Conservation (phyloP, 192 early-diverging fungal genomes). For the Coemansia sp. region DNA sequence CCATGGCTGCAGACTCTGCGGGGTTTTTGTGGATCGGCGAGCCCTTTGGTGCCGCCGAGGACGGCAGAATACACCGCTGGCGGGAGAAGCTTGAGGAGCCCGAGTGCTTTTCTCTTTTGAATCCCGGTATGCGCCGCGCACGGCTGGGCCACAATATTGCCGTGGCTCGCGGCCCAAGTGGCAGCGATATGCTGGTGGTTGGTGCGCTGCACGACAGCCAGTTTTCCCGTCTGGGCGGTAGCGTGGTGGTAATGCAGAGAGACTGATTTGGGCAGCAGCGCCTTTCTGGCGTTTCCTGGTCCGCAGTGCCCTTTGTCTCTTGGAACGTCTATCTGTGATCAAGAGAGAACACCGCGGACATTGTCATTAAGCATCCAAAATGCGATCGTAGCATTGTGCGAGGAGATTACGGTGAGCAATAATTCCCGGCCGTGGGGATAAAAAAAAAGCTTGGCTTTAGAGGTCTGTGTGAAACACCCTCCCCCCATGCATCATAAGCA, state of each 20-base stretch:
- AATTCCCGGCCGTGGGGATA: too few relatives aligned
- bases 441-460: too few relatives aligned
- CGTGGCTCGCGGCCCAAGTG: neutral
- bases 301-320: too few relatives aligned
- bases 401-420: too few relatives aligned
- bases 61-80: constrained; percentile 39
- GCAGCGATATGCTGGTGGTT: constrained; percentile 19
- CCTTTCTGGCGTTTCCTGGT: too few relatives aligned
- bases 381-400: too few relatives aligned
- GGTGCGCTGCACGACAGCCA: constrained; percentile 44
- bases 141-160: constrained; percentile 27
- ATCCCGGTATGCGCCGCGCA: constrained; percentile 12
- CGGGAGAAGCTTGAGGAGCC: constrained; percentile 6
- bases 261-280: too few relatives aligned
- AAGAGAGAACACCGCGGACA: too few relatives aligned
- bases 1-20: constrained; percentile 22
- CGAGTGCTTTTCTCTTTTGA: constrained; percentile 18
- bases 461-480: too few relatives aligned
- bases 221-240: constrained; percentile 35
- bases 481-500: too few relatives aligned
- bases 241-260: constrained; percentile 14
- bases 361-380: too few relatives aligned
- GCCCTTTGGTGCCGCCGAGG: constrained; percentile 37
- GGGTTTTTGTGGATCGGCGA: constrained; percentile 50
- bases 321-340: too few relatives aligned